Conservation (phyloP, 306 rosid genomes). For the Vigna trinervia region DNA sequence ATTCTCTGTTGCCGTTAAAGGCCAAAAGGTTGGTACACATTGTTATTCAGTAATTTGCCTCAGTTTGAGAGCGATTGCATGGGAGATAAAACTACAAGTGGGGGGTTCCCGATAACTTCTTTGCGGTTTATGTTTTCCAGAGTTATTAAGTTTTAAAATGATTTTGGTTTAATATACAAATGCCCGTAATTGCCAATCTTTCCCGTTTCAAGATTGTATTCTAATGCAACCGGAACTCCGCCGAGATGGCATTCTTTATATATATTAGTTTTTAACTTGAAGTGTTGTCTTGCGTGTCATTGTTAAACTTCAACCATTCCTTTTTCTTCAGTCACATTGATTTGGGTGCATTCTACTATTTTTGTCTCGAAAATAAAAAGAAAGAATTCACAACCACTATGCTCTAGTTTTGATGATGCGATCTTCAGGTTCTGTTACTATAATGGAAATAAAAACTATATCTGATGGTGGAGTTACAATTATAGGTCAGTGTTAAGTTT, state of each 20-base stretch:
- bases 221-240: not conserved
- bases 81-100: conserved; percentile 2
- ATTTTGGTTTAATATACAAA: not conserved
- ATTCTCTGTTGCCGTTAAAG: conserved; percentile 72
- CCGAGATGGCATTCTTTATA: not conserved
- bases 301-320: conserved; percentile 10
- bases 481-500: conserved; percentile 74
- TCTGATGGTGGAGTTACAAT: conserved; percentile 43
- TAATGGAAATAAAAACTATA: conserved; percentile 2
- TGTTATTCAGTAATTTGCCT: conserved; percentile 10
- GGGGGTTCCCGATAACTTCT: not conserved
- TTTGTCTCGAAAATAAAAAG: not conserved
- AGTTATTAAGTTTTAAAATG: conserved; percentile 9
- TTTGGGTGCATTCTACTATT: conserved; percentile 10
- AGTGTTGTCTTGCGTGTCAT: not conserved
- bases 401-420: conserved; percentile 27
- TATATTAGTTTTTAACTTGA: conserved; percentile 1
- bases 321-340: not conserved
- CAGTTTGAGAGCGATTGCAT: not conserved
- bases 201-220: conserved; percentile 8
- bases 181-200: not conserved
- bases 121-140: not conserved
- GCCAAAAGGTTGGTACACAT: conserved; percentile 67
- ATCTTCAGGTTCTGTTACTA: not conserved
- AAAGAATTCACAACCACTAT: not conserved